phyloP scores from a whole-genome alignment of 768 basidiomycete genomes.

The Lyophyllum atratum region DNA sequence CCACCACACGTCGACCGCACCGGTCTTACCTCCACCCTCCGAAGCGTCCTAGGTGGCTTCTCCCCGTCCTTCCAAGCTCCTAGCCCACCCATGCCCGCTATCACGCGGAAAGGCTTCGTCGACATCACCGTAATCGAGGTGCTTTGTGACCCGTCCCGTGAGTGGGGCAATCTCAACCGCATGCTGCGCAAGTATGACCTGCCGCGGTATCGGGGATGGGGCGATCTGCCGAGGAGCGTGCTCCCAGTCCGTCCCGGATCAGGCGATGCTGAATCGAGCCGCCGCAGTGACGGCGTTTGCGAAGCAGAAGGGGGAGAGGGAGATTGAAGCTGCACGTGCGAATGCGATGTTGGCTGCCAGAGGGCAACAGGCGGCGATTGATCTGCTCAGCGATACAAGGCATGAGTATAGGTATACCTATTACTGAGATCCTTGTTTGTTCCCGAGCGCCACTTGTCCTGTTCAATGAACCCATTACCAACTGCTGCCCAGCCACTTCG shows the following conservation, averaged over 20 bases:
- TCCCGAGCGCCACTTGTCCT: too few species aligned
- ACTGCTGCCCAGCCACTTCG: too few species aligned
- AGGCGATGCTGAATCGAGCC: slow-evolving; percentile 10
- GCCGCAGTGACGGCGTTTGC: slow-evolving; percentile 4
- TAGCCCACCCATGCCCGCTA: slow-evolving; percentile 12
- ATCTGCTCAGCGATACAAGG: slow-evolving; percentile 2
- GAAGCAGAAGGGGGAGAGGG: slow-evolving; percentile 8
- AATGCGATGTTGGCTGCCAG: slow-evolving; percentile 2
- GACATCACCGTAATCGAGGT: slow-evolving; percentile 10
- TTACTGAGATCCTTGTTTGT: too few species aligned
- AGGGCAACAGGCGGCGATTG: slow-evolving; percentile 2
- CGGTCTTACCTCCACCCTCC: background rate
- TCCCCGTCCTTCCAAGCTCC: background rate
- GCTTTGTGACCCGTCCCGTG: slow-evolving; percentile 7
- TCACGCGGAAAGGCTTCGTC: slow-evolving; percentile 17
- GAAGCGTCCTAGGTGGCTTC: slow-evolving; percentile 1
- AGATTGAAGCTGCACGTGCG: background rate
- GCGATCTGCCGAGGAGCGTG: slow-evolving; percentile 9
- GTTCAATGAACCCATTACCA: too few species aligned
- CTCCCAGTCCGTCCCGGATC: slow-evolving; percentile 9
- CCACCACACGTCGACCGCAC: slow-evolving; percentile 11
- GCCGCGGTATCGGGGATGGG: slow-evolving; percentile 14
- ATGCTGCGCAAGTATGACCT: slow-evolving; percentile 13
- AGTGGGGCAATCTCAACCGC: slow-evolving; percentile 9
- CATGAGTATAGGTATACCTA: slow-evolving; percentile 4